These are phyloP conservation scores for Aegilops bicornis DNA, from an alignment of 176 grass and related monocot species.

Conservation along the genomic window DNA sequence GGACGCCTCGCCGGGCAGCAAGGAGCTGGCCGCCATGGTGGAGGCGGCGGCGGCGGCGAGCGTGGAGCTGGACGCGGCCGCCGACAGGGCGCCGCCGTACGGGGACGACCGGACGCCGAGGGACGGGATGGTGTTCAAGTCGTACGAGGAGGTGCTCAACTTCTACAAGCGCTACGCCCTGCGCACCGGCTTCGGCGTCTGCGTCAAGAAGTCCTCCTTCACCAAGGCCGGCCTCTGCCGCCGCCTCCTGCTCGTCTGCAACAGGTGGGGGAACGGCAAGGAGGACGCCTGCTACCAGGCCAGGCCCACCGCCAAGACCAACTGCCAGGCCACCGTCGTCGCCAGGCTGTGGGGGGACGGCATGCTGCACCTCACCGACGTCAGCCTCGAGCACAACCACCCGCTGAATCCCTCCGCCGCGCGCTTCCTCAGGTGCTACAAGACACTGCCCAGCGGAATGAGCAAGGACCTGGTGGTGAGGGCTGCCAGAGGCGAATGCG, in stretches of 20 bases:
- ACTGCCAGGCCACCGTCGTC: constrained; percentile 71
- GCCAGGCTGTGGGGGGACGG: constrained; percentile 62
- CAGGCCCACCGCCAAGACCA: constrained; percentile 70
- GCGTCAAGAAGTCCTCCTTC: constrained; percentile 86
- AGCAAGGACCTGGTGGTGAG: constrained; percentile 66
- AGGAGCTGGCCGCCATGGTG: constrained; percentile 39
- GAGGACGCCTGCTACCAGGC: constrained; percentile 82
- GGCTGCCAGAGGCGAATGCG: constrained; percentile 49
- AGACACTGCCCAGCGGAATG: constrained; percentile 62
- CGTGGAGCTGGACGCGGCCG: constrained; percentile 37
- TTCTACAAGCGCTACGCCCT: constrained; percentile 81
- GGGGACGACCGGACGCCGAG: constrained; percentile 62
- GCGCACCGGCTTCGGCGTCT: constrained; percentile 70
- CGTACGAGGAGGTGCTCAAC: constrained; percentile 75
- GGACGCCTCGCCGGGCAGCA: constrained; percentile 34
- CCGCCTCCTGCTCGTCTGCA: constrained; percentile 69
- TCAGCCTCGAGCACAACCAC: constrained; percentile 72
- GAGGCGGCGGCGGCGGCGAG: constrained; percentile 42
- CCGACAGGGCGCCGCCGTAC: not conserved
- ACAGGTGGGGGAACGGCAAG: constrained; percentile 58
- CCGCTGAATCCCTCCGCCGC: constrained; percentile 48
- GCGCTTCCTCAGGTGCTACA: constrained; percentile 64
- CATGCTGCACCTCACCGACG: constrained; percentile 64
- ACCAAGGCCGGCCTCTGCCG: constrained; percentile 73
- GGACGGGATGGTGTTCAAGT: constrained; percentile 75